Percentiles rank a stretch among this genome's conserved stretches.
Evolutionary conservation across 1,284 basidiomycete species (phyloP).

Genomic region (Baeospora myosura): DNA sequence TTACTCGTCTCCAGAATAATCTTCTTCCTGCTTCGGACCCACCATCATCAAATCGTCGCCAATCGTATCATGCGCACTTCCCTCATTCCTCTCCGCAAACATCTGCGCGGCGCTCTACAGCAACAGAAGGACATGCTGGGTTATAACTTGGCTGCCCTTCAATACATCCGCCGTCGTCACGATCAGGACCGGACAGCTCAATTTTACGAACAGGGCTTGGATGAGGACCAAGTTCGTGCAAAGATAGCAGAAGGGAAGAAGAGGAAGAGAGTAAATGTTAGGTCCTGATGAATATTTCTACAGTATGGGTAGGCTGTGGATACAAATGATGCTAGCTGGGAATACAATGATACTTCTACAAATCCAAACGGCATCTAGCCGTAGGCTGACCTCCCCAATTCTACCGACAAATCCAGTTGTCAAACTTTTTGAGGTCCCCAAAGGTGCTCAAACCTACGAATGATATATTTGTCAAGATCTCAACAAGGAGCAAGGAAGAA

Average conservation of each 20-base stretch:
- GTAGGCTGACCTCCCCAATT: too few species aligned
- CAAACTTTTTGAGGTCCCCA: too few species aligned
- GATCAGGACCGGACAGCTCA: conserved; percentile 72
- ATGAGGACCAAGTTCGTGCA: conserved; percentile 71
- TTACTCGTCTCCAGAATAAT: conserved; percentile 83
- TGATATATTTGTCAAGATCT: too few species aligned
- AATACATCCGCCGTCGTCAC: conserved; percentile 74
- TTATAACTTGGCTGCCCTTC: conserved; percentile 86
- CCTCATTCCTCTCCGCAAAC: conserved; percentile 74
- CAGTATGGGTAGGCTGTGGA: conserved; percentile 30
- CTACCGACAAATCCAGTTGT: too few species aligned
- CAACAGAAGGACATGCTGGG: conserved; percentile 74
- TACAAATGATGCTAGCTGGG: background rate
- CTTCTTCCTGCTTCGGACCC: conserved; percentile 90
- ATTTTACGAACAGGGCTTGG: conserved; percentile 77
- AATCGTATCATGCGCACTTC: conserved; percentile 88
- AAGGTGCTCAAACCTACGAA: too few species aligned
- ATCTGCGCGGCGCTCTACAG: conserved; percentile 73
- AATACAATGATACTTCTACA: background rate
- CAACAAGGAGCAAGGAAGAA: too few species aligned
- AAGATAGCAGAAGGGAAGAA: conserved; percentile 74
- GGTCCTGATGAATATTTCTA: conserved; percentile 30
- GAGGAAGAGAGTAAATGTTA: conserved; percentile 64
- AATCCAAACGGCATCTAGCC: too few species aligned
- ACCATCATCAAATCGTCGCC: conserved; percentile 92